Evolutionary conservation across 495 filamentous ascomycete genomes (phyloP).

Genomic region (Clohesyomyces aquaticus): DNA sequence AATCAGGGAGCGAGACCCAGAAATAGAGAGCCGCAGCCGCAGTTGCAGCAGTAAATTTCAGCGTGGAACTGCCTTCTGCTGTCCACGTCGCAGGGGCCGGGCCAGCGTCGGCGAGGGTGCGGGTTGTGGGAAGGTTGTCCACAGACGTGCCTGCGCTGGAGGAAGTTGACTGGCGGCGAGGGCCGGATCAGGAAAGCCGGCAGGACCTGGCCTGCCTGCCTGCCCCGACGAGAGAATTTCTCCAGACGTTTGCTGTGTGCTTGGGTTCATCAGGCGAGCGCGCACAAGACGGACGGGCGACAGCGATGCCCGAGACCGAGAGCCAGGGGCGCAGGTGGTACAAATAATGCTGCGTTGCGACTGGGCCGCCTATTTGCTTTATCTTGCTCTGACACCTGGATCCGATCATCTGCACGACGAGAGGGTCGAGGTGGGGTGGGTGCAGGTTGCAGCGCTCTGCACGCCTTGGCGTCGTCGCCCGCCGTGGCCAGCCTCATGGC

Average conservation of each 20-base stretch:
- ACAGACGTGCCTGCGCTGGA: not conserved
- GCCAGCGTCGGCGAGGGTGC: not conserved
- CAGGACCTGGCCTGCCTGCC: not conserved
- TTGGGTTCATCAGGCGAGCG: not conserved
- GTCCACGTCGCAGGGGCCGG: not conserved
- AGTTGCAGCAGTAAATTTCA: conserved; percentile 12
- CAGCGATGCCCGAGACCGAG: too few species aligned
- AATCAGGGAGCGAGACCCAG: conserved; percentile 1
- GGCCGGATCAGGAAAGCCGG: conserved; percentile 20
- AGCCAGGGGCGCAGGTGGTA: too few species aligned
- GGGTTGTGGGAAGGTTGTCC: not conserved
- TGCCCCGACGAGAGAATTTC: too few species aligned
- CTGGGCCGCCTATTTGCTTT: conserved; percentile 4
- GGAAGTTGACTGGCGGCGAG: not conserved
- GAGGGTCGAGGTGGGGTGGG: conserved; percentile 6
- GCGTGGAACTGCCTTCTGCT: conserved; percentile 5
- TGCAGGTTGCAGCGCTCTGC: not conserved
- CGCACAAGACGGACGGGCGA: not conserved
- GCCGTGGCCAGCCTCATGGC: not conserved
- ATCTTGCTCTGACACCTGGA: conserved; percentile 12
- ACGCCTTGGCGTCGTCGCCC: not conserved
- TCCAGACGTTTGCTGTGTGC: too few species aligned
- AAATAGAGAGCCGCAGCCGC: conserved; percentile 10
- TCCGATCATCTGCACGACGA: conserved; percentile 34
- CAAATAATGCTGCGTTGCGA: too few species aligned